Evolutionary conservation across 1,284 basidiomycete species (phyloP), one percentile per base, ranked within the genome.

Genomic region (Cutaneotrichosporon arboriforme): DNA sequence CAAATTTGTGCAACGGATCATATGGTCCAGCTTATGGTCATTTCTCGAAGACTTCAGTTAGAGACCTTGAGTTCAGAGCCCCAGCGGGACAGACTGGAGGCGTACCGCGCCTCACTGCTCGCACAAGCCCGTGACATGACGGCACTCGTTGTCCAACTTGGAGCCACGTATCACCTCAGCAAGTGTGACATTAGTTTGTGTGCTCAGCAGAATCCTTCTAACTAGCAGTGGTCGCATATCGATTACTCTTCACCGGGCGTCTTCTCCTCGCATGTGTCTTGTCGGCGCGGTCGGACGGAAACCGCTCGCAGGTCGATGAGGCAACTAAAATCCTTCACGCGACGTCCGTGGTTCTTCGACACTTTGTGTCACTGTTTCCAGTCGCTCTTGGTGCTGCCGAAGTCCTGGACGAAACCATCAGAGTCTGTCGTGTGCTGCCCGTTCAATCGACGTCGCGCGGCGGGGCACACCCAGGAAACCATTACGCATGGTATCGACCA

Each of bases 341-440:
- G 1, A 42, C 49, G 4, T 51, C 54, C 2, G 46, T 55, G 2
- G 45, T 57, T 18, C 46, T 61, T 14, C 51, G 52, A 8, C 54
- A 55, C 36, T 52, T 61, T 20, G 57, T 55, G 0, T 35, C 55
- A 4, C 22, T 53, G 4, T 56, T 57, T 17, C 54, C 59, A 2
- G 53, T 58, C 26, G 54, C 59, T 4, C 35, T 58, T 3, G 59
- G 59, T 12, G 54, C 59, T 4, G 51, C 51, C 1, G 59, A 61
- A 17, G 56, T 58, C 2, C 35, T 61, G 14, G 54, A 58, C 44
- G 59, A 61, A 40, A 61, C 59, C 2, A 57, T 52, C 20, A 46
- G 55, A 2, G 52, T 57, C 4, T 57, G 55, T 31, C 47, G 51
- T 4, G 49, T 57, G 7, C 4, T 46, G 3, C 15, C 47, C 7